Base-by-base conservation (phyloP, 1,139 yeast genomes). In the Meyerozyma sp. region DNA sequence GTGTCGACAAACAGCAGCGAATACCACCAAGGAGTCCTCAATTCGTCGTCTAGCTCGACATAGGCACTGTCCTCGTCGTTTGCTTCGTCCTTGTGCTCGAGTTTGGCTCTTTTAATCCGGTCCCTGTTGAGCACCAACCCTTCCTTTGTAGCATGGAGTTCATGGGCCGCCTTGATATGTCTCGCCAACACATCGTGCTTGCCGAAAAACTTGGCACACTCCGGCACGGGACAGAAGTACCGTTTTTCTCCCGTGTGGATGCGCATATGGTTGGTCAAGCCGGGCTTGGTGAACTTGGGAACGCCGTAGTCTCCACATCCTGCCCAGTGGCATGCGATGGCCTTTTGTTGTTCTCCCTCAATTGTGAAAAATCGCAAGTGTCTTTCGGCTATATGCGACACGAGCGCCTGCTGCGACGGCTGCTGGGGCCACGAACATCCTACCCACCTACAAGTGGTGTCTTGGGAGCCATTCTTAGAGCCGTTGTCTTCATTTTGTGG, bases 241-340 rank as follows among this genome's bases (percentile, higher is more conserved):
- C 87, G 87, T 51, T 75, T 75, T 53, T 82, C 87, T 0, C 85
- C 83, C 0, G 87, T 79, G 56, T 84, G 91, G 2, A 79, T 70
- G 42, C 88, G 61, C 53, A 83, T 68, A 56, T 84, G 91, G 0
- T 84, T 70, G 1, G 81, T 70, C 29, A 84, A 67, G 1, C 84
- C 84, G 60, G 78, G 75, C 45, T 82, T 58, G 7, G 82, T 74
- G 4, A 84, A 80, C 54, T 81, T 85, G 34, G 70, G 69, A 1
- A 73, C 59, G 2, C 84, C 84, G 44, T 65, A 69, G 11, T 84
- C 56, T 6, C 74, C 60, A 57, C 91, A 84, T 8, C 72, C 77
- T 40, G 68, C 74, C 90, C 90, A 84, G 42, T 71, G 77, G 52
- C 90, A 84, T 5, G 73, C 37, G 13, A 34, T 34, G 10, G 26